phyloP scores from a whole-genome alignment of 768 basidiomycete species.

The Boletus sp. region DNA sequence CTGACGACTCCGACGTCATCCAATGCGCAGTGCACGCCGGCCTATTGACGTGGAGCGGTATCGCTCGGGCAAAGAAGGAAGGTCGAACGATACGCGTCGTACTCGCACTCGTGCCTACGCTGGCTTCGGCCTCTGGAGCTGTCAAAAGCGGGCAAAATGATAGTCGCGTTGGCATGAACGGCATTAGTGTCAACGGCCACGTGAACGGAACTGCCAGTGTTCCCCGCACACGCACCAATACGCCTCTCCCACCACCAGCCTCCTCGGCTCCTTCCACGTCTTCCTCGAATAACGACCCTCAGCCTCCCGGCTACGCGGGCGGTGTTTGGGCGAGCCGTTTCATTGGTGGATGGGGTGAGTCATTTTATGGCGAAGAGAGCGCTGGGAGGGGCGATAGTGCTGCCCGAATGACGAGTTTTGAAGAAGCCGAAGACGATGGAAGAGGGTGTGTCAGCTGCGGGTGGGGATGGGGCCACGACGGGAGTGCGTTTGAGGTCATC shows the following conservation, averaged over 20 bases:
- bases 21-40: conserved; percentile 69
- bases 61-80: conserved; percentile 36
- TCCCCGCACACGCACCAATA: conserved; percentile 30
- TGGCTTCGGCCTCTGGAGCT: conserved; percentile 43
- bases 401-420: conserved; percentile 27
- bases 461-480: conserved; percentile 80
- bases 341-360: conserved; percentile 41
- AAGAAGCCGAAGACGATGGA: conserved; percentile 54
- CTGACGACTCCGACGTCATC: conserved; percentile 74
- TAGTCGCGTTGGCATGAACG: conserved; percentile 17
- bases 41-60: conserved; percentile 41
- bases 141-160: conserved; percentile 28
- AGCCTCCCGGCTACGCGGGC: conserved; percentile 24
- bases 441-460: conserved; percentile 60
- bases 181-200: conserved; percentile 24
- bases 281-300: conserved; percentile 27
- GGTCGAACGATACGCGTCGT: conserved; percentile 41
- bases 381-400: conserved; percentile 28
- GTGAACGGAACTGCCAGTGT: conserved; percentile 29
- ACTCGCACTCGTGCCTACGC: conserved; percentile 38
- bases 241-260: conserved; percentile 22
- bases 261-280: conserved; percentile 23
- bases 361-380: conserved; percentile 30
- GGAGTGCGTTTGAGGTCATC: conserved; percentile 70
- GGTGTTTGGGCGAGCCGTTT: conserved; percentile 37